Conservation (phyloP, 768 basidiomycete genomes). For the Suillus alpinus region DNA sequence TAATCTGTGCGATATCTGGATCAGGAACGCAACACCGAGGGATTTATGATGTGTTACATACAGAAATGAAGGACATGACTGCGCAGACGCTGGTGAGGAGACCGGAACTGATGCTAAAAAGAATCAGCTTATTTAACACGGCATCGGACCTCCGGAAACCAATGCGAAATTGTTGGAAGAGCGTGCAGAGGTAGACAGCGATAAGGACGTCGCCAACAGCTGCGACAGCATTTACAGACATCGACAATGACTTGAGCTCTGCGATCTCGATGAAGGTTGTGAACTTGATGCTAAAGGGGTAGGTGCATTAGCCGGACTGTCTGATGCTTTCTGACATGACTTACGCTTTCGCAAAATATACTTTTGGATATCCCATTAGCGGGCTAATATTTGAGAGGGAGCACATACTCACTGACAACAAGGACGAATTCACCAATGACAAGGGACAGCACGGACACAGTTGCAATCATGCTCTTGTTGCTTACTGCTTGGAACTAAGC, state of each 20-base stretch:
- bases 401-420: constrained; percentile 26
- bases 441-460: constrained; percentile 29
- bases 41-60: constrained; percentile 13
- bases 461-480: constrained; percentile 40
- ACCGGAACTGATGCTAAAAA: constrained; percentile 43
- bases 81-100: constrained; percentile 41
- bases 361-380: constrained; percentile 15
- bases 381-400: background rate
- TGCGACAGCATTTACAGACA: constrained; percentile 50
- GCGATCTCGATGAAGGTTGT: constrained; percentile 44
- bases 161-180: constrained; percentile 43
- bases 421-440: constrained; percentile 39
- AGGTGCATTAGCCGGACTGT: background rate
- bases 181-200: constrained; percentile 37
- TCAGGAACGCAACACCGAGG: background rate
- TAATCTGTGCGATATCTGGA: constrained; percentile 32
- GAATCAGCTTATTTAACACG: constrained; percentile 47
- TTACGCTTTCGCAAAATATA: constrained; percentile 32
- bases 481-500: constrained; percentile 35
- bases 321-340: constrained; percentile 8
- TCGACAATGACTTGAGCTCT: constrained; percentile 46
- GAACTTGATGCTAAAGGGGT: constrained; percentile 30
- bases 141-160: constrained; percentile 48
- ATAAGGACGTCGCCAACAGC: constrained; percentile 45
- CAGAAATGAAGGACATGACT: constrained; percentile 49